phyloP scores from a whole-genome alignment of 2,329 filamentous ascomycete genomes.

The Neonectria punicea region DNA sequence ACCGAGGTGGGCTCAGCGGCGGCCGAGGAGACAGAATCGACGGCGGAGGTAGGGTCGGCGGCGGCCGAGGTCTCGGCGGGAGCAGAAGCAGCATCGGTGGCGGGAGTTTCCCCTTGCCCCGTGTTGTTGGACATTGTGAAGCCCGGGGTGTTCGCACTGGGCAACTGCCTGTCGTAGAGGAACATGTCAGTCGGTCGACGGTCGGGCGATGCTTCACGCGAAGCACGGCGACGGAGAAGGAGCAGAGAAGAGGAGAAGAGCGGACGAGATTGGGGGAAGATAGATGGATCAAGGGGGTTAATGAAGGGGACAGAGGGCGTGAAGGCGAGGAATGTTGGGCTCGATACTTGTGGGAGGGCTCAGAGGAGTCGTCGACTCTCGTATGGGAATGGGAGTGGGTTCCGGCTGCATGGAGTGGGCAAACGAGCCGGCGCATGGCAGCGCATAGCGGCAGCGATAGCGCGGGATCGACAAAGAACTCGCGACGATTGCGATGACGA shows the following conservation, averaged over 20 bases:
- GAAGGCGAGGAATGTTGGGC: constrained; percentile 18
- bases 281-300: constrained; percentile 17
- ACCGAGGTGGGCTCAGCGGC: constrained; percentile 25
- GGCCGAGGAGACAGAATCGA: constrained; percentile 12
- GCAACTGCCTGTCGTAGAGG: constrained; percentile 44
- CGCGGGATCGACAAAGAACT: background rate
- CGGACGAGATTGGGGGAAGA: constrained; percentile 1
- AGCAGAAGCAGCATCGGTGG: constrained; percentile 36
- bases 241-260: background rate
- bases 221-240: constrained; percentile 16
- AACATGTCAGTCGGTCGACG: constrained; percentile 48
- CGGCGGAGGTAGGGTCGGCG: constrained; percentile 17
- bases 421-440: constrained; percentile 27
- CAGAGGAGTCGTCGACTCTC: background rate
- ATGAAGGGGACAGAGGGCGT: constrained; percentile 22
- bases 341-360: constrained; percentile 9
- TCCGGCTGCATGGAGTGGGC: background rate
- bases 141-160: constrained; percentile 33
- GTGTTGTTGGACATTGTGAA: constrained; percentile 50
- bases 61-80: constrained; percentile 17
- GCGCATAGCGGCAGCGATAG: background rate
- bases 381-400: constrained; percentile 13
- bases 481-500: constrained; percentile 13
- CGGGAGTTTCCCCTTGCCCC: constrained; percentile 32
- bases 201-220: constrained; percentile 24